These are phyloP conservation scores for Mucor mucedo DNA, from an alignment of 371 early-diverging fungal genomes.

Conservation along the genomic window DNA sequence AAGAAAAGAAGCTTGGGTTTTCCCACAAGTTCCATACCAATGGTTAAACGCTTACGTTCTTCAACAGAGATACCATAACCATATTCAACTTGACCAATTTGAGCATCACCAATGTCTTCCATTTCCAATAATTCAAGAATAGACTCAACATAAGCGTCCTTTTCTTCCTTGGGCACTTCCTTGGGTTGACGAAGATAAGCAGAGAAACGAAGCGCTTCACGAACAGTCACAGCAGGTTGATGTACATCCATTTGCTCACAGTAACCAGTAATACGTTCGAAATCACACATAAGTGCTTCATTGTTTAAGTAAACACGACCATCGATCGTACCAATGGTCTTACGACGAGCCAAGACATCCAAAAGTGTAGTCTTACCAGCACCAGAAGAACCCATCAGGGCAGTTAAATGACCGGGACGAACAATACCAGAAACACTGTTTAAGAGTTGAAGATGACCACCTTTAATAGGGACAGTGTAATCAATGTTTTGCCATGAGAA, in stretches of 20 bases:
- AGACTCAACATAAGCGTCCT: slow-evolving; percentile 69
- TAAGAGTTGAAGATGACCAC: slow-evolving; percentile 55
- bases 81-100: slow-evolving; percentile 61
- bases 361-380: slow-evolving; percentile 90
- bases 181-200: slow-evolving; percentile 72
- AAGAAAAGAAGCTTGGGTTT: slow-evolving; percentile 80
- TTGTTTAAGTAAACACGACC: slow-evolving; percentile 76
- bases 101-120: slow-evolving; percentile 63
- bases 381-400: slow-evolving; percentile 88
- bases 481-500: slow-evolving; percentile 63
- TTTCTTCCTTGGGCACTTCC: slow-evolving; percentile 62
- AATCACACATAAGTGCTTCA: slow-evolving; percentile 53
- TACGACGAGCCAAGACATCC: slow-evolving; percentile 82
- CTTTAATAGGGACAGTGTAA: slow-evolving; percentile 66
- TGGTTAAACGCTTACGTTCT: slow-evolving; percentile 71
- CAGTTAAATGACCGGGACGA: slow-evolving; percentile 70
- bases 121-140: slow-evolving; percentile 71
- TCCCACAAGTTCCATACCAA: slow-evolving; percentile 76
- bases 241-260: slow-evolving; percentile 87
- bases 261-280: slow-evolving; percentile 80
- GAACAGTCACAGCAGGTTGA: slow-evolving; percentile 63
- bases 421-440: slow-evolving; percentile 59
- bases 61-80: slow-evolving; percentile 68
- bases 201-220: slow-evolving; percentile 77
- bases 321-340: slow-evolving; percentile 75